Evolutionary conservation across 2,329 filamentous ascomycete genomes (phyloP).

Genomic region (Phaeosphaeriaceae sp.): DNA sequence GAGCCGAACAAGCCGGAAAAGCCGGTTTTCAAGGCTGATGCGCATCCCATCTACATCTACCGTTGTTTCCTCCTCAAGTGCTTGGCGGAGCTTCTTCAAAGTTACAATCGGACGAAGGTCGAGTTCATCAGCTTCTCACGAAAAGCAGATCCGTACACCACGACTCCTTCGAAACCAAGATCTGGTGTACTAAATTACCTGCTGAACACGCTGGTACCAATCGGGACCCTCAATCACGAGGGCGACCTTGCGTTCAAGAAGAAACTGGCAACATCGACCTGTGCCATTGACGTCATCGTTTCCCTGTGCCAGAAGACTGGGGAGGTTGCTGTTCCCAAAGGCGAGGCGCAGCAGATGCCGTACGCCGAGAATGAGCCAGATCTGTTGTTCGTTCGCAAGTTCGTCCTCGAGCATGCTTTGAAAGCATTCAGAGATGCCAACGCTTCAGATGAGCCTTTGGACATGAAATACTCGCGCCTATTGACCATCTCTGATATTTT

Average conservation of each 20-base stretch:
- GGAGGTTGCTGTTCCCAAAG: conserved; percentile 70
- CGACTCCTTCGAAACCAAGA: conserved; percentile 91
- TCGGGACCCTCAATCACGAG: conserved; percentile 70
- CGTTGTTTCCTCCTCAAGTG: conserved; percentile 94
- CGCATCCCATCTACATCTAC: conserved; percentile 96
- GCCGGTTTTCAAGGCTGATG: conserved; percentile 82
- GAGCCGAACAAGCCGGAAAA: conserved; percentile 63
- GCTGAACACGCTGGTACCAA: conserved; percentile 76
- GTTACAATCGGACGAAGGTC: conserved; percentile 93
- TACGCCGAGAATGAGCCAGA: conserved; percentile 78
- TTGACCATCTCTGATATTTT: conserved; percentile 90
- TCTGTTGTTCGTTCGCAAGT: conserved; percentile 89
- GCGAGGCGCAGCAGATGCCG: conserved; percentile 31
- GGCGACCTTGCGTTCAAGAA: conserved; percentile 84
- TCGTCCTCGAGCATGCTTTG: conserved; percentile 90
- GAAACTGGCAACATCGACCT: conserved; percentile 80
- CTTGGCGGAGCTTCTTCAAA: conserved; percentile 85
- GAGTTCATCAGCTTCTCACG: conserved; percentile 99
- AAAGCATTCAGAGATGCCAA: conserved; percentile 91
- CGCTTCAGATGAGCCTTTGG: conserved; percentile 77
- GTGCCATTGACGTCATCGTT: conserved; percentile 85
- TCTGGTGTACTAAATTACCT: conserved; percentile 94
- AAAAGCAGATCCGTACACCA: conserved; percentile 81
- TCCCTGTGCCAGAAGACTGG: conserved; percentile 87
- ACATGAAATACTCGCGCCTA: conserved; percentile 86